Conservation (phyloP, 2,329 filamentous ascomycete species). For the Fulvia fulva region DNA sequence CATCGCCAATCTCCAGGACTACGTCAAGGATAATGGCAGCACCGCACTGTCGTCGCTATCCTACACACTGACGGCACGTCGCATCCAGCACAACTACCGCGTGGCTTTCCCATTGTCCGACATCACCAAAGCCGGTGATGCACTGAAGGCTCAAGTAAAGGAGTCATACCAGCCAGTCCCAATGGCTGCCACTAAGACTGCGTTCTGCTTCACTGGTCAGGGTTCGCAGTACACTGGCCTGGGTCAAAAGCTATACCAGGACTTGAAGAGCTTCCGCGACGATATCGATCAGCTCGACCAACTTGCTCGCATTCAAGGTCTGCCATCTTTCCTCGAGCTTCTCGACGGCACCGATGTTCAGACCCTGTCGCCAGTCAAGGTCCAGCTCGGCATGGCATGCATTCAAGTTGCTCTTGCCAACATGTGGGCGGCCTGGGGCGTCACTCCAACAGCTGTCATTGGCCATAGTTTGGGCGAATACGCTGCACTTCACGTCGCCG, state of each 20-base stretch:
- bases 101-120: slow-evolving; percentile 46
- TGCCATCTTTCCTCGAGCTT: slow-evolving; percentile 49
- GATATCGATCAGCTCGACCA: slow-evolving; percentile 50
- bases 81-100: slow-evolving; percentile 53
- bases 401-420: slow-evolving; percentile 51
- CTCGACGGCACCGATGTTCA: slow-evolving; percentile 47
- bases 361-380: slow-evolving; percentile 49
- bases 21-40: slow-evolving; percentile 43
- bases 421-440: slow-evolving; percentile 52
- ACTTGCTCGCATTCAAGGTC: slow-evolving; percentile 42
- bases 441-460: slow-evolving; percentile 52
- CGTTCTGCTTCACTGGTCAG: slow-evolving; percentile 52
- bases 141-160: slow-evolving; percentile 46
- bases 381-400: slow-evolving; percentile 52
- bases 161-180: slow-evolving; percentile 51
- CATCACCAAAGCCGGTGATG: slow-evolving; percentile 45
- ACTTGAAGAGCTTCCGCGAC: slow-evolving; percentile 45
- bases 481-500: slow-evolving; percentile 66
- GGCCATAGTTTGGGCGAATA: slow-evolving; percentile 68
- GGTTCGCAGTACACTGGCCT: slow-evolving; percentile 52
- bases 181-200: slow-evolving; percentile 49
- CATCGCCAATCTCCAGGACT: slow-evolving; percentile 46
- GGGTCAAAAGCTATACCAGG: slow-evolving; percentile 48
- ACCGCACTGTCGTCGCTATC: slow-evolving; percentile 47
- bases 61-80: slow-evolving; percentile 51